Conservation (phyloP, 1,284 basidiomycete species). For the Phellopilus nigrolimitatus region DNA sequence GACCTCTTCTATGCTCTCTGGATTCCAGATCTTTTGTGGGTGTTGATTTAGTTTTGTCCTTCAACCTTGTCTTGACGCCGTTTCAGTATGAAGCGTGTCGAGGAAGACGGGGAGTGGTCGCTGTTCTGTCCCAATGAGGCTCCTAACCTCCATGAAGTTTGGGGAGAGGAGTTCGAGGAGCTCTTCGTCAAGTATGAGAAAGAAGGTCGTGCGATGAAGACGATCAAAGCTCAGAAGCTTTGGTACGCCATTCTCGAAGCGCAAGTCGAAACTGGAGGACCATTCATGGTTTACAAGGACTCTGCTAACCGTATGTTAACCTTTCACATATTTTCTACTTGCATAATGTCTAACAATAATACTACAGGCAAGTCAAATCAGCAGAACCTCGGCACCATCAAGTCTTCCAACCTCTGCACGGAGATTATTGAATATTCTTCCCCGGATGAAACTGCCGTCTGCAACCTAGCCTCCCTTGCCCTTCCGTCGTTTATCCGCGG, state of each 20-base stretch:
- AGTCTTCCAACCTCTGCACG: constrained; percentile 98
- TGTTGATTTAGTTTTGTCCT: constrained; percentile 20
- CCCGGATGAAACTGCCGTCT: constrained; percentile 97
- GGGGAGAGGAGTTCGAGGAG: constrained; percentile 88
- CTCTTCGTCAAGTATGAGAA: constrained; percentile 90
- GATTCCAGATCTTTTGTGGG: constrained; percentile 96
- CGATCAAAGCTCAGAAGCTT: constrained; percentile 93
- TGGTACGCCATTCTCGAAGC: constrained; percentile 98
- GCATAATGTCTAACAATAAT: constrained; percentile 15
- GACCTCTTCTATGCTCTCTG: constrained; percentile 99
- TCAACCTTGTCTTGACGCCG: constrained; percentile 14
- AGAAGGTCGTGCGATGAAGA: constrained; percentile 85
- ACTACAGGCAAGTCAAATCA: constrained; percentile 89
- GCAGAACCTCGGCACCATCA: constrained; percentile 98
- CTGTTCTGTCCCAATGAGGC: constrained; percentile 98
- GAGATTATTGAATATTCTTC: constrained; percentile 99
- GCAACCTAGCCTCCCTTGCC: constrained; percentile 97
- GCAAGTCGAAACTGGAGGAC: constrained; percentile 97
- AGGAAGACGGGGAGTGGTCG: constrained; percentile 87
- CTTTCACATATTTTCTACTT: background rate
- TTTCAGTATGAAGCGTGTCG: constrained; percentile 86
- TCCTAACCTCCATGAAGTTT: constrained; percentile 85
- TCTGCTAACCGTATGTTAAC: constrained; percentile 65
- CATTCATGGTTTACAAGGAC: constrained; percentile 99
- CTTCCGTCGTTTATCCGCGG: constrained; percentile 83